phyloP scores from a whole-genome alignment of 1,284 basidiomycete genomes.

The Clitocybe nebularis region DNA sequence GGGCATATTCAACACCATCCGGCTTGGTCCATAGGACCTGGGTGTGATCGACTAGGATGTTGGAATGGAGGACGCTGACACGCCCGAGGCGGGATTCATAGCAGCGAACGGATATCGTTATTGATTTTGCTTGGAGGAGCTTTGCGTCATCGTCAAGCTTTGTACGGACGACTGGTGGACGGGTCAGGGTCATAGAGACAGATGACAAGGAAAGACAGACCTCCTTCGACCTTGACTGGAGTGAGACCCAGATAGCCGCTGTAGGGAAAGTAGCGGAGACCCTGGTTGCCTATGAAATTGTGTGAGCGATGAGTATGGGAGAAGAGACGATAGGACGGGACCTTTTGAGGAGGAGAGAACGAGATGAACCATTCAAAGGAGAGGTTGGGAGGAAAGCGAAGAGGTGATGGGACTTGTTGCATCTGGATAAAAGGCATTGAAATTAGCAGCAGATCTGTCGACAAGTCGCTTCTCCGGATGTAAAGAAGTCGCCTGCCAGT shows the following conservation, averaged over 20 bases:
- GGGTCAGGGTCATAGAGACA: slow-evolving; percentile 10
- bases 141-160: slow-evolving; percentile 68
- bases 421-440: slow-evolving; percentile 36
- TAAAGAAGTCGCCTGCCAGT: slow-evolving; percentile 15
- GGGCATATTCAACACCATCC: slow-evolving; percentile 49
- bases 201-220: slow-evolving; percentile 32
- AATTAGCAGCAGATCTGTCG: slow-evolving; percentile 31
- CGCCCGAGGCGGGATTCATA: slow-evolving; percentile 70
- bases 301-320: slow-evolving; percentile 15
- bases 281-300: slow-evolving; percentile 52
- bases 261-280: slow-evolving; percentile 69
- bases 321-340: slow-evolving; percentile 14
- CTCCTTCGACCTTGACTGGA: slow-evolving; percentile 72
- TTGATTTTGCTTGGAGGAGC: slow-evolving; percentile 54
- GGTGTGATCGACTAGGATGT: slow-evolving; percentile 62
- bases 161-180: slow-evolving; percentile 55
- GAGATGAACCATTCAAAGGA: slow-evolving; percentile 56
- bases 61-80: slow-evolving; percentile 51
- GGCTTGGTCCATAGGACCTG: slow-evolving; percentile 66
- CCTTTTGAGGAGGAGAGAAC: slow-evolving; percentile 52
- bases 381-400: slow-evolving; percentile 25
- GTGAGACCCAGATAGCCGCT: slow-evolving; percentile 77
- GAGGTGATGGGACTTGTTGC: slow-evolving; percentile 22
- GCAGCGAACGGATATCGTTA: slow-evolving; percentile 70
- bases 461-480: slow-evolving; percentile 29